phyloP scores from a whole-genome alignment of 2,329 filamentous ascomycete genomes.

The Aspergillus hiratsukae region DNA sequence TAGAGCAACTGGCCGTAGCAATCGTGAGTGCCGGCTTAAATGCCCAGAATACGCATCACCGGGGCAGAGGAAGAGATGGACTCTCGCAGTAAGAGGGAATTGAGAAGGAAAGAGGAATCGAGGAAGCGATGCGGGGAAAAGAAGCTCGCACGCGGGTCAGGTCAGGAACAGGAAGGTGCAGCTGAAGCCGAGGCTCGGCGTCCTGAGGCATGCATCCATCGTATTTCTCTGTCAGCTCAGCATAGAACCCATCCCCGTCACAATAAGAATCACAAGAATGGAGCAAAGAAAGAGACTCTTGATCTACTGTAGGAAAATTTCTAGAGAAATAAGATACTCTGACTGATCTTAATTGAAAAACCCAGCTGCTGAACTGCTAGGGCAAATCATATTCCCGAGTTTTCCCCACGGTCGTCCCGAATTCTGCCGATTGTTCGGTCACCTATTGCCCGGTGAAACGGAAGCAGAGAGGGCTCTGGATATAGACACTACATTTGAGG shows the following conservation, averaged over 20 bases:
- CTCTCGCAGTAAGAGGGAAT: background rate
- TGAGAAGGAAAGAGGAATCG: slow-evolving; percentile 5
- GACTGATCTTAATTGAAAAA: slow-evolving; percentile 4
- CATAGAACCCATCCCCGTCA: background rate
- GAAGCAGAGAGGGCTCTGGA: background rate
- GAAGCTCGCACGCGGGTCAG: background rate
- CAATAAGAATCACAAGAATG: background rate
- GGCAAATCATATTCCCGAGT: slow-evolving; percentile 18
- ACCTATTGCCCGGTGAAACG: background rate
- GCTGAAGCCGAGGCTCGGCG: background rate
- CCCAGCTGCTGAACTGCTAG: slow-evolving; percentile 2
- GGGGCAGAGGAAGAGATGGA: background rate
- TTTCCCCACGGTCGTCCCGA: slow-evolving; percentile 13
- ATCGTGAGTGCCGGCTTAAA: background rate
- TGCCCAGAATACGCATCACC: background rate
- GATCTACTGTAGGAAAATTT: background rate
- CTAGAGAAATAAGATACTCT: slow-evolving; percentile 2
- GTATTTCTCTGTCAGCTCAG: background rate
- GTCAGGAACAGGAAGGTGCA: background rate
- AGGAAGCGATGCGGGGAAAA: slow-evolving; percentile 8
- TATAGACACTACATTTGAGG: background rate
- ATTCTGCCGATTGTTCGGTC: slow-evolving; percentile 15
- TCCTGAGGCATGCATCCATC: background rate
- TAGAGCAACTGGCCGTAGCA: background rate
- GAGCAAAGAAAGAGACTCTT: slow-evolving; percentile 5